Percentiles rank a stretch among this genome's conserved stretches.
phyloP scores from a whole-genome alignment of 176 grass and related monocot genomes.

The Phragmites australis region DNA sequence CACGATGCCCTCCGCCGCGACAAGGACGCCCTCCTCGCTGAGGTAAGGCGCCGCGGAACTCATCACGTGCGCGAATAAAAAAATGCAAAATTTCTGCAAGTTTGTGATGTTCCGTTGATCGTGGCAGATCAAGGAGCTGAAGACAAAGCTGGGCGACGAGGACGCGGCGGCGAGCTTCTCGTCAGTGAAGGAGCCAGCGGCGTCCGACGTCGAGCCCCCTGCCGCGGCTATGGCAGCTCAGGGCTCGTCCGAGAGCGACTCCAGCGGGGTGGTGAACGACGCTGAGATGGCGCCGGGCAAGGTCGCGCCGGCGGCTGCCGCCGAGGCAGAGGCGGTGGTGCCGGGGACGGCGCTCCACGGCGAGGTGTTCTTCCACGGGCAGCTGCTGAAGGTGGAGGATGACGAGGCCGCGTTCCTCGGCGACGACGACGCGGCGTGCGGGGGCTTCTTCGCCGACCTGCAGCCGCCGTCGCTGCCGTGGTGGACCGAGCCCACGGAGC shows the following conservation, averaged over 20 bases:
- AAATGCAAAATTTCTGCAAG: not conserved
- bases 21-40: conserved; percentile 58
- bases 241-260: conserved; percentile 74
- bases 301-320: not conserved
- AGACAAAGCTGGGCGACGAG: conserved; percentile 54
- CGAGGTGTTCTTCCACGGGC: conserved; percentile 44
- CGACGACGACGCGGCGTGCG: conserved; percentile 55
- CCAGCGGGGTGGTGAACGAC: conserved; percentile 65
- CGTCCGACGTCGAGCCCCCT: conserved; percentile 38
- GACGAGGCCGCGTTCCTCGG: conserved; percentile 49
- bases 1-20: conserved; percentile 56
- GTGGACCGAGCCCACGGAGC: conserved; percentile 54
- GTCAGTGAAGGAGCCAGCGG: conserved; percentile 54
- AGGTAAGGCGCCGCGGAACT: conserved; percentile 4
- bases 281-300: conserved; percentile 9
- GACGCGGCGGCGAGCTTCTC: conserved; percentile 50
- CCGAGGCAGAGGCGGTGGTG: conserved; percentile 6
- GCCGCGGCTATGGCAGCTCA: conserved; percentile 16
- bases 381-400: conserved; percentile 59
- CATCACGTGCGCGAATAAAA: not conserved
- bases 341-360: not conserved
- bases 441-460: conserved; percentile 73
- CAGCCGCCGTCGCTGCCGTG: conserved; percentile 63
- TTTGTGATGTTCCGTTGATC: conserved; percentile 3
- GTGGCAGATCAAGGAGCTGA: conserved; percentile 67